Base-by-base conservation (phyloP, 1,139 yeast species). In the Sugiyamaella paludigena region DNA sequence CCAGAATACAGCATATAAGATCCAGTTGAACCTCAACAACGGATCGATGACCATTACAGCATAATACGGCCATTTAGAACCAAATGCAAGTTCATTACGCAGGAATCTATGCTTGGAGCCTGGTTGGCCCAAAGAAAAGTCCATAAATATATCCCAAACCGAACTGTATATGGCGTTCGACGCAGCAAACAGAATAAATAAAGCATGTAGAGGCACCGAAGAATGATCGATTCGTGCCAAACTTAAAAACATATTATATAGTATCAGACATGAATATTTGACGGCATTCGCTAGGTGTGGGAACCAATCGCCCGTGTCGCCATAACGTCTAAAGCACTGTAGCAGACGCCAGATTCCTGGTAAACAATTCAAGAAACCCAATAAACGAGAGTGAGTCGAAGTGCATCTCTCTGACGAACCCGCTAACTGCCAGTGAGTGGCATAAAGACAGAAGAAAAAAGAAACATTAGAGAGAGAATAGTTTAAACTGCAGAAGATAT, bases 241-340 rank as follows among this genome's bases (percentile, higher is more conserved):
- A 69, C 95, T 86, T 56, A 92, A 72, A n/a, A 84, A 72, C 60
- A 82, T 79, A 66, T 87, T 84, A 67, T 87, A 88, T 26, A 79
- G 58, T 2, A 87, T 77, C 1, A 89, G 78, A 32, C 84, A 69
- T 1, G 77, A 63, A 65, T 91, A 92, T 66, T 92, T 92, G 39
- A 74, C 61, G 76, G 88, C 87, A 62, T 92, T 92, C n/a, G 96
- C 92, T 53, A 92, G 70, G 75, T 92, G 99, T 1, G 99, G 99
- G 64, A 92, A 94, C 86, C 91, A 84, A 62, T 91, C 96, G 1
- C 95, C 92, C 0, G 97, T 85, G 63, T 92, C 99, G 44, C 83
- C 79, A 65, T 78, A 92, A 77, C 99, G 95, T 59, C 99, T 74
- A 29, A 84, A 66, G 68, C 98, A 92, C 66, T 92, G 99, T 48